phyloP scores from a whole-genome alignment of 176 grass and related monocot species.

The Otatea glauca region DNA sequence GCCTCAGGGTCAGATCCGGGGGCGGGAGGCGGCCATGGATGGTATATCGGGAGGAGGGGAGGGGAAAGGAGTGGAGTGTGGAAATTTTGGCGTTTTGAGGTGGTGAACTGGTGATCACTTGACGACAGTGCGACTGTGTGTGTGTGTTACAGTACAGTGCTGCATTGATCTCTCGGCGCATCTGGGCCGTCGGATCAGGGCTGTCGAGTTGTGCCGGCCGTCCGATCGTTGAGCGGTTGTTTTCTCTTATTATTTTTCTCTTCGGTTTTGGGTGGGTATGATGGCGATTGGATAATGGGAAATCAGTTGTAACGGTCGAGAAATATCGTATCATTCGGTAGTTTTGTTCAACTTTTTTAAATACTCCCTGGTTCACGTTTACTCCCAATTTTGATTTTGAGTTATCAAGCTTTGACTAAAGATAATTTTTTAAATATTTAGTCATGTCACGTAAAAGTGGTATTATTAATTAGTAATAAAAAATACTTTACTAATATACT shows the following conservation, averaged over 20 bases:
- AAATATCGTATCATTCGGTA: not conserved
- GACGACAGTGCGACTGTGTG: not conserved
- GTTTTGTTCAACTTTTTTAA: not conserved
- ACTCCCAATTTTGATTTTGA: no score
- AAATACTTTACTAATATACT: no score
- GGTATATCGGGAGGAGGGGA: conserved; percentile 49
- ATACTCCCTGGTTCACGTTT: no score
- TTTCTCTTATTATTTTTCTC: not conserved
- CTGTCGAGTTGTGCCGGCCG: not conserved
- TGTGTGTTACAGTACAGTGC: not conserved
- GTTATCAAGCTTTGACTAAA: no score
- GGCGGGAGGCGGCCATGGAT: conserved; percentile 55
- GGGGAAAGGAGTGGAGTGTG: conserved; percentile 39
- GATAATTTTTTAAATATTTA: no score
- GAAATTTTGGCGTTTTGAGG: conserved; percentile 49
- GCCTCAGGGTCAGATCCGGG: conserved; percentile 60
- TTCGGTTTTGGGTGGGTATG: conserved; percentile 11
- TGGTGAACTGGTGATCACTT: conserved; percentile 30
- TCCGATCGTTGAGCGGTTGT: not conserved
- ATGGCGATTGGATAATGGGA: conserved; percentile 42
- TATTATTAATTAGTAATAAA: no score
- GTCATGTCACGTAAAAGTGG: no score
- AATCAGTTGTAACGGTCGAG: conserved; percentile 42
- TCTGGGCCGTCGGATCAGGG: conserved; percentile 17
- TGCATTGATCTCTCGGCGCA: not conserved